These are phyloP conservation scores for Leccinum pachyderme DNA, from an alignment of 1,284 basidiomycete species.

Conservation along the genomic window DNA sequence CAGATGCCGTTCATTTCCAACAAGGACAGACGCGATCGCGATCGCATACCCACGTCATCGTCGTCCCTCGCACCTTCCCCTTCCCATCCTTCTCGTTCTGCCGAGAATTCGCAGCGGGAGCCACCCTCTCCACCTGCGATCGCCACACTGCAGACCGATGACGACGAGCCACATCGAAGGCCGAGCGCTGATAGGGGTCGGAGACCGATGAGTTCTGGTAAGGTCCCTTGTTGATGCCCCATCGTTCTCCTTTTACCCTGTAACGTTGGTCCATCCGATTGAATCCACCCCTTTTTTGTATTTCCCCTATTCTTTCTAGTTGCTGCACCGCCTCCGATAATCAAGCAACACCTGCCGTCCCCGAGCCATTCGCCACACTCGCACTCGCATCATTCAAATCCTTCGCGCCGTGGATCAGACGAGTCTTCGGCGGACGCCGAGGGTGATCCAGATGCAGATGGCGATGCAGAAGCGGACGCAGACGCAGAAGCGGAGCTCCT, in stretches of 20 bases:
- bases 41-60: constrained; percentile 22
- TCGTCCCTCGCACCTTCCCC: constrained; percentile 22
- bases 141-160: constrained; percentile 29
- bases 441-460: constrained; percentile 34
- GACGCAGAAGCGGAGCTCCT: constrained; percentile 40
- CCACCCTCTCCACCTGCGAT: constrained; percentile 32
- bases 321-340: constrained; percentile 17
- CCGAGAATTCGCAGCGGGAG: constrained; percentile 24
- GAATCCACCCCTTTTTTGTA: neutral
- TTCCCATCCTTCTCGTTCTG: constrained; percentile 11
- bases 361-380: constrained; percentile 23
- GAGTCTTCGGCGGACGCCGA: constrained; percentile 32
- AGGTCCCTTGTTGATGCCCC: constrained; percentile 10
- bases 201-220: constrained; percentile 29
- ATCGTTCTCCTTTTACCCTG: neutral
- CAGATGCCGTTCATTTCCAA: constrained; percentile 29
- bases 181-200: constrained; percentile 19
- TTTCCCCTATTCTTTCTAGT: neutral
- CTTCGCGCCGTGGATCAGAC: constrained; percentile 23
- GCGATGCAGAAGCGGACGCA: constrained; percentile 32
- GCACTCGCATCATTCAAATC: constrained; percentile 12
- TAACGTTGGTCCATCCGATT: constrained; percentile 6
- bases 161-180: constrained; percentile 26
- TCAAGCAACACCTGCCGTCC: constrained; percentile 19
- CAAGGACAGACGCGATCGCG: constrained; percentile 28